A percentile compares a stretch with the other conserved stretches of the same genome.
phyloP scores from a whole-genome alignment of 2,329 filamentous ascomycete species.

The Aspergillus sergii region DNA sequence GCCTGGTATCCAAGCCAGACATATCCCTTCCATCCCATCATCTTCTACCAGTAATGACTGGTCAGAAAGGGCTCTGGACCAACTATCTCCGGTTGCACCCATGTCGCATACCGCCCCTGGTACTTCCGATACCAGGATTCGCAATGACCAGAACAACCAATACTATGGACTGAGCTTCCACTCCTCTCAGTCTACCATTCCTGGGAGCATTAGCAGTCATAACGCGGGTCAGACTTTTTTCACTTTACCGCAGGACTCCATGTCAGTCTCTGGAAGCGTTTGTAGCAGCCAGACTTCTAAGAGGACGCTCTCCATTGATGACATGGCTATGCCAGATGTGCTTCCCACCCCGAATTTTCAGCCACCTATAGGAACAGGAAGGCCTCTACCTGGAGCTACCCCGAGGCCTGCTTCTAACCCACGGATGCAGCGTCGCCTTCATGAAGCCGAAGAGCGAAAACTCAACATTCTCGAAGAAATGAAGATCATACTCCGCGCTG shows the following conservation, averaged over 20 bases:
- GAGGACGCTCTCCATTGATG: neutral
- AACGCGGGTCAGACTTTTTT: neutral
- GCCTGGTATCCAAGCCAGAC: neutral
- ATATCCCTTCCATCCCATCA: neutral
- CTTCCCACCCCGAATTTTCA: neutral
- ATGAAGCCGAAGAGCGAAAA: slow-evolving; percentile 1
- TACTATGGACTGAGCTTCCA: neutral
- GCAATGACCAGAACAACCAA: neutral
- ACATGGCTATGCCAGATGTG: neutral
- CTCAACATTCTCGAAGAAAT: slow-evolving; percentile 20
- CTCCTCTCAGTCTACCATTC: neutral
- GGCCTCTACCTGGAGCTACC: neutral
- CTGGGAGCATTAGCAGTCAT: too few relatives aligned
- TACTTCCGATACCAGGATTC: neutral
- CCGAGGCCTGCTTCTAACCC: neutral
- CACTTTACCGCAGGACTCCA: neutral
- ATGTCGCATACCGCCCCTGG: neutral
- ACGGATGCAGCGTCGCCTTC: neutral
- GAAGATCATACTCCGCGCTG: slow-evolving; percentile 16
- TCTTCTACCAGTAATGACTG: neutral
- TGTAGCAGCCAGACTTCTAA: neutral
- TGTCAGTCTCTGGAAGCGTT: neutral
- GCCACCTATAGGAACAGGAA: neutral
- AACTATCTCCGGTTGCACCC: neutral
- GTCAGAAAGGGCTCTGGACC: neutral